Percentiles rank a stretch among this genome's conserved stretches.
These are phyloP conservation scores for Ammopiptanthus mongolicus DNA, from an alignment of 306 rosid species.

Conservation along the genomic window DNA sequence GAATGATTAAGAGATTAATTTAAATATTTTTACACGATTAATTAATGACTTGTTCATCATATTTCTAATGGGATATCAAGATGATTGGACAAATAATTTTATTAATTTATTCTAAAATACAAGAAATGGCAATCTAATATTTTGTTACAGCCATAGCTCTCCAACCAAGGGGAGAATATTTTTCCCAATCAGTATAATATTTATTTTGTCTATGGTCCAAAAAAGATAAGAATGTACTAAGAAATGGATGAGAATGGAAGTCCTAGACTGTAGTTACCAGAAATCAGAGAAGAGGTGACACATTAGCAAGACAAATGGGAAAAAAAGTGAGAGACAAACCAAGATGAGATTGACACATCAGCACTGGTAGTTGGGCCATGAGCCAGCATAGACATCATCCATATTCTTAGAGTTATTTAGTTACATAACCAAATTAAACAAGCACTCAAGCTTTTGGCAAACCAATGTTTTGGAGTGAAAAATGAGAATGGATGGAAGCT, in stretches of 20 bases:
- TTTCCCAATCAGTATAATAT: not conserved
- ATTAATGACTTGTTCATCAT: not conserved
- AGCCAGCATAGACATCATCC: not conserved
- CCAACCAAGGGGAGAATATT: not conserved
- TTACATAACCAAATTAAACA: not conserved
- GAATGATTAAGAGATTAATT: not conserved
- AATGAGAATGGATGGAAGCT: not conserved
- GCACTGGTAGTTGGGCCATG: not conserved
- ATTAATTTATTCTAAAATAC: not conserved
- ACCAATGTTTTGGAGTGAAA: not conserved
- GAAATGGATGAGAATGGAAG: not conserved
- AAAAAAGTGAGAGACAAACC: not conserved
- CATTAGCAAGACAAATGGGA: not conserved
- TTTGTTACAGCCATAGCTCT: not conserved
- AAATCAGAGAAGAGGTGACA: not conserved
- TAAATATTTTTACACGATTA: not conserved
- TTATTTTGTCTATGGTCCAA: not conserved
- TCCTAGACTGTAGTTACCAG: slow-evolving; percentile 7
- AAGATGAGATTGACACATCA: slow-evolving; percentile 16
- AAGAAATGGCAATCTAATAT: not conserved
- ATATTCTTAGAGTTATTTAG: not conserved
- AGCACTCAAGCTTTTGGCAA: not conserved
- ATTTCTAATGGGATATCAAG: not conserved
- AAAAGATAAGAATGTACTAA: not conserved
- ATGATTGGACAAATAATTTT: not conserved